These are phyloP conservation scores for Suillus weaverae DNA, from an alignment of 768 basidiomycete species.

Conservation along the genomic window DNA sequence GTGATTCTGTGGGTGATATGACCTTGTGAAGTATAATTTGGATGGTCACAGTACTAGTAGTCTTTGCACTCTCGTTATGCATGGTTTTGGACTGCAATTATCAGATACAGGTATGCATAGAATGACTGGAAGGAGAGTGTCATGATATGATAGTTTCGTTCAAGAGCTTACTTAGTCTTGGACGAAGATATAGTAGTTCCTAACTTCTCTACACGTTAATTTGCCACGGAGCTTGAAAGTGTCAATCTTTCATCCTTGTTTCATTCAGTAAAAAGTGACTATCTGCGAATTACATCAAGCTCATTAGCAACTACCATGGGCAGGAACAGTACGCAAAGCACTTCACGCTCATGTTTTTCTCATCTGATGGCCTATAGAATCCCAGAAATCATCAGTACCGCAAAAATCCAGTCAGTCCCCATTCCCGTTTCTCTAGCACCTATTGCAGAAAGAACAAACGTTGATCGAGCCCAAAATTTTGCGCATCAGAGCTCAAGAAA, in stretches of 20 bases:
- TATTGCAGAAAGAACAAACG: slow-evolving; percentile 5
- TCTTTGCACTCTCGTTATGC: not conserved
- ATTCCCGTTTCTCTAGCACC: not conserved
- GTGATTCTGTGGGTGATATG: not conserved
- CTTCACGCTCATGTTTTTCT: not conserved
- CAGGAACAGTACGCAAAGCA: slow-evolving; percentile 29
- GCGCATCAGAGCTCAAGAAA: slow-evolving; percentile 69
- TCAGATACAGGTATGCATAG: not conserved
- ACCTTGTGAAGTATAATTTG: not conserved
- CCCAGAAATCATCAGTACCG: slow-evolving; percentile 24
- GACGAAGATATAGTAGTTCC: too few species aligned
- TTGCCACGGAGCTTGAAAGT: not conserved
- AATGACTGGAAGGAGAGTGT: not conserved
- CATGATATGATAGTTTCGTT: too few species aligned
- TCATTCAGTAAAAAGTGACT: not conserved
- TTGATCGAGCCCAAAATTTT: slow-evolving; percentile 1
- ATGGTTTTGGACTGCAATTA: not conserved
- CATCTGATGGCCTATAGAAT: slow-evolving; percentile 16
- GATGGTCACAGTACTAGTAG: not conserved
- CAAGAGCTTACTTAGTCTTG: too few species aligned
- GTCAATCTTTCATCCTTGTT: not conserved
- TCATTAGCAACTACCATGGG: slow-evolving; percentile 18
- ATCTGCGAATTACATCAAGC: not conserved
- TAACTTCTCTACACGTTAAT: too few species aligned
- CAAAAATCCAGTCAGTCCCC: slow-evolving; percentile 26